A percentile compares a stretch with the other conserved stretches of the same genome.
Evolutionary conservation across 2,329 filamentous ascomycete genomes (phyloP).

Genomic region (Penicillium sclerotiorum): DNA sequence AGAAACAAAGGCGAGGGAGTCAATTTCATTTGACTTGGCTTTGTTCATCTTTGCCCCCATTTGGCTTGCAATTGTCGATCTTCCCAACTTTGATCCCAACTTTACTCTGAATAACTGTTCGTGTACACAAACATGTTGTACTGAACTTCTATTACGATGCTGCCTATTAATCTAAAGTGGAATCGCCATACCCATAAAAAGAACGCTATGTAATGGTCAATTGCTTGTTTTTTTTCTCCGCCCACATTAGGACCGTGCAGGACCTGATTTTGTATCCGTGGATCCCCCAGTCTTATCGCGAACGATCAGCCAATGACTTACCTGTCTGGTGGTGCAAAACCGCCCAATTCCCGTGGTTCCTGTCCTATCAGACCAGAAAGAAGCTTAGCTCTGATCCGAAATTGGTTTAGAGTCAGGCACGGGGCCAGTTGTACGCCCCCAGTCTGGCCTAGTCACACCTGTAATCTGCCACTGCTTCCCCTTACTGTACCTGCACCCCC

Average conservation of each 20-base stretch:
- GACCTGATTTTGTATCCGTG: constrained; percentile 5
- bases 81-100: too few relatives aligned
- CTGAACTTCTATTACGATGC: too few relatives aligned
- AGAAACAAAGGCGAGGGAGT: too few relatives aligned
- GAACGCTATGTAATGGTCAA: background rate
- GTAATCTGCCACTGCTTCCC: constrained; percentile 12
- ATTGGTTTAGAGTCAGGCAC: constrained; percentile 18
- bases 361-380: background rate
- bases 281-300: constrained; percentile 7
- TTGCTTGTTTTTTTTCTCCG: background rate
- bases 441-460: background rate
- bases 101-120: too few relatives aligned
- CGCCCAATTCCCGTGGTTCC: background rate
- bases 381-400: background rate
- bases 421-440: constrained; percentile 5
- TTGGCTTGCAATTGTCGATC: too few relatives aligned
- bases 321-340: background rate
- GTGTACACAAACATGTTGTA: too few relatives aligned
- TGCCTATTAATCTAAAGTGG: too few relatives aligned
- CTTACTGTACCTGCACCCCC: constrained; percentile 12
- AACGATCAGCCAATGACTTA: background rate
- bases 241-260: background rate
- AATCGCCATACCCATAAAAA: too few relatives aligned
- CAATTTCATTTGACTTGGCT: too few relatives aligned
- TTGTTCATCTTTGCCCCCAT: too few relatives aligned